phyloP scores from a whole-genome alignment of 1,139 yeast genomes.

The Scheffersomyces cryptocercus region DNA sequence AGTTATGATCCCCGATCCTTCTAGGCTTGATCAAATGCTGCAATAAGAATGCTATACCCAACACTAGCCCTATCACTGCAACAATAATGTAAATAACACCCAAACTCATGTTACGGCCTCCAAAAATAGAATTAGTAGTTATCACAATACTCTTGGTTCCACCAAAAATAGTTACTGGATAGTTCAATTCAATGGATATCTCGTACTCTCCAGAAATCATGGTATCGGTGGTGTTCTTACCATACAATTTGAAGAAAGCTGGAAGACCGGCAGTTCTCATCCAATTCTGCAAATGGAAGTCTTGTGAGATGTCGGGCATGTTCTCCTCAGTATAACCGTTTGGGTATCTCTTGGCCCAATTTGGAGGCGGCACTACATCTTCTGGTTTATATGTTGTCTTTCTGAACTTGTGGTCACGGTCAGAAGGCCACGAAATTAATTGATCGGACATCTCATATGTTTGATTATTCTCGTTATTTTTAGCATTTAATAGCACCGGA shows the following conservation, averaged over 20 bases:
- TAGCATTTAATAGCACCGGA: conserved; percentile 45
- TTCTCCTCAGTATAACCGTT: conserved; percentile 68
- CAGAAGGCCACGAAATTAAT: conserved; percentile 71
- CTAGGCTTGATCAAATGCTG: conserved; percentile 52
- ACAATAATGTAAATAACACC: conserved; percentile 70
- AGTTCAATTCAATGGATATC: conserved; percentile 60
- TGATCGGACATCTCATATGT: conserved; percentile 52
- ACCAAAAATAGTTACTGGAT: conserved; percentile 68
- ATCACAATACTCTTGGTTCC: conserved; percentile 70
- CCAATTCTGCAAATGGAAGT: conserved; percentile 67
- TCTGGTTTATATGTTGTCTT: conserved; percentile 56
- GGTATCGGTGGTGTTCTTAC: conserved; percentile 52
- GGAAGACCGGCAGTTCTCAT: conserved; percentile 84
- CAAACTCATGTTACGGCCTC: conserved; percentile 68
- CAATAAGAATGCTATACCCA: conserved; percentile 46
- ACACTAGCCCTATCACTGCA: conserved; percentile 52
- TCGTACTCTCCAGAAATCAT: conserved; percentile 61
- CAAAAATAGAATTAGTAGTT: conserved; percentile 66
- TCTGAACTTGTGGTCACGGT: conserved; percentile 53
- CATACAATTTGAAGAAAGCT: conserved; percentile 64
- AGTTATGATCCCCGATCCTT: conserved; percentile 47
- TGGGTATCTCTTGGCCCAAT: conserved; percentile 67
- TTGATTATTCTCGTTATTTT: conserved; percentile 39
- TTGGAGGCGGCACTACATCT: conserved; percentile 79
- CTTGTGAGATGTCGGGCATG: conserved; percentile 55